Evolutionary conservation across 305 asterid genomes (phyloP), one percentile per base, ranked within the genome.

Genomic region (Rubia tinctorum): DNA sequence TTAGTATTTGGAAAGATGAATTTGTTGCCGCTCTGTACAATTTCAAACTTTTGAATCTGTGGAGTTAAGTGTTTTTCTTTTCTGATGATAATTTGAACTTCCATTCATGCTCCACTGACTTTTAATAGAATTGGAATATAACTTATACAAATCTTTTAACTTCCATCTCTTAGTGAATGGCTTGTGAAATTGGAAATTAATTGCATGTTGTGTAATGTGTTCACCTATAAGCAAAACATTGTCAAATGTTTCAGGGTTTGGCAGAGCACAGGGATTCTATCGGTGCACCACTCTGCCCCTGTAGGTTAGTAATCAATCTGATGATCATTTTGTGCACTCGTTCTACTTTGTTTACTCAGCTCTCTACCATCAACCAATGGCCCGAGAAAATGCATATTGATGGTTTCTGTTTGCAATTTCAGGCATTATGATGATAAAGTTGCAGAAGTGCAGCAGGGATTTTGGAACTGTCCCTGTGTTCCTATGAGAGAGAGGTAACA

Each of bases 391-490:
- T 8, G 17, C 34, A 20, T 39, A 45, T 55, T 55, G 15, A 23
- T 73, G 42, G 10, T 72, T 51, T 58, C n/a, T 68, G 22, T 62
- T 73, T 78, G 61, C 59, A 8, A 23, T 68, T 66, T 66, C 81
- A 85, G 87, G 84, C 86, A 85, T 74, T 91, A 94, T 68, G 97
- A 94, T 80, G 97, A 94, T 83, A 91, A 94, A 83, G 79, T 69
- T 73, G 87, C 87, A 58, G 97, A 94, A 77, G 98, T 82, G 18
- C 96, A 89, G 76, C 89, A 91, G 82, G 99, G 97, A 23, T 94
- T 94, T 80, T 91, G 98, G 97, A 94, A 94, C 76, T 94, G 98
- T 64, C 98, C 97, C 1, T 94, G 98, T 81, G 98, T 91, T 81
- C 97, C 97, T 37, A 94, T 83, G 89, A 83, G 89, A 76, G 87